Evolutionary conservation across 495 filamentous ascomycete genomes (phyloP).

Genomic region (Trichoderma erinaceum): DNA sequence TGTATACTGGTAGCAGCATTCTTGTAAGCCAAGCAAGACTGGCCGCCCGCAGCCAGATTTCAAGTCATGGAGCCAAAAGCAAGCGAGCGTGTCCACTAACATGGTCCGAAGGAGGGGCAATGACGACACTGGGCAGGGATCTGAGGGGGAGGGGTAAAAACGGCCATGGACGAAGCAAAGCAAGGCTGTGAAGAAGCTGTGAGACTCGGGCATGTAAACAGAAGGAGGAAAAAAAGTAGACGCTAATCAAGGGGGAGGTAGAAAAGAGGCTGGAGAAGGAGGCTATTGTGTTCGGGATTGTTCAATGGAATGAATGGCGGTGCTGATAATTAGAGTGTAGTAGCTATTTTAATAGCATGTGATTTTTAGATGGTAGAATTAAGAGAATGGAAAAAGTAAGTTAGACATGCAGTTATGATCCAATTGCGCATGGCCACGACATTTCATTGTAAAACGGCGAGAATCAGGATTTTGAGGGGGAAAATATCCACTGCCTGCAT

Average conservation of each 20-base stretch:
- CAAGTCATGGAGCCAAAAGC: neutral
- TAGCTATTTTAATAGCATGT: neutral
- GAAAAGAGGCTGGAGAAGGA: neutral
- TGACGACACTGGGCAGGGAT: neutral
- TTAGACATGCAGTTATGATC: neutral
- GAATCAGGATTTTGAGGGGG: constrained; percentile 3
- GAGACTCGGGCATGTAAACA: too few species aligned
- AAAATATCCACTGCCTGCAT: neutral
- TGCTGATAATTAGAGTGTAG: neutral
- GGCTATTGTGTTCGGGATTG: neutral
- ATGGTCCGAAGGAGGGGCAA: constrained; percentile 6
- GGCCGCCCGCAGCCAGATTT: too few species aligned
- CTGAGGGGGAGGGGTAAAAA: constrained; percentile 4
- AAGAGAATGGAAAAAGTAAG: neutral
- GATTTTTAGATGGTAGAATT: neutral
- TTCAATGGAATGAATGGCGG: neutral
- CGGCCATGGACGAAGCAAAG: neutral
- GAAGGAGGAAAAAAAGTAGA: neutral
- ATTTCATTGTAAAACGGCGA: neutral
- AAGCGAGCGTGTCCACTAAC: neutral
- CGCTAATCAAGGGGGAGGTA: neutral
- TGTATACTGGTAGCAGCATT: too few species aligned
- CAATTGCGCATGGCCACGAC: neutral
- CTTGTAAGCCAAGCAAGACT: neutral
- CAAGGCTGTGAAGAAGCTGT: neutral